Evolutionary conservation across 768 basidiomycete species (phyloP), one percentile per base, ranked within the genome.

Genomic region (Phylloporus rhodoxanthus): DNA sequence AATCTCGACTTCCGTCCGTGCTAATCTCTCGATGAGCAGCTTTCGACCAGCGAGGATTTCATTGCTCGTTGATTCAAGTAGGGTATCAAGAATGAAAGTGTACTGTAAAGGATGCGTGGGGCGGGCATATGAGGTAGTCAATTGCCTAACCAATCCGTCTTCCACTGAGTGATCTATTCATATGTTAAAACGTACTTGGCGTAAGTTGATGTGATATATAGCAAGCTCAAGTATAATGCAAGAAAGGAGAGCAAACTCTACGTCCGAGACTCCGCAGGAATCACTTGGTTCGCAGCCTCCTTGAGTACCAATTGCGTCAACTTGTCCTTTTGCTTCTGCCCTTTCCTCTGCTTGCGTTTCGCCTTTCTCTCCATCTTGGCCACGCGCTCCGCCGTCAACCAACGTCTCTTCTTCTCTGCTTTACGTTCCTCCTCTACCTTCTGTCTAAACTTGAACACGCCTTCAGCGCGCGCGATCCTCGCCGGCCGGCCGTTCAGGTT

Each of bases 391-490:
- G 58, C 54, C 0, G 68, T 70, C 43, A 70, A 61, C 75, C 73
- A 75, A 40, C 75, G 77, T 55, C 75, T 75, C 72, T 82, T 84
- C 69, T 77, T 74, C 63, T 80, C 75, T 43, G 75, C 79, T 54
- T 78, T 78, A 51, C 76, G 70, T 54, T 85, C 76, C 43, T 77
- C 74, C 50, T 77, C 74, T 48, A 88, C 51, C 54, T 72, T 72
- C 60, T 79, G 73, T 52, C 81, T 74, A 77, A 81, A 91, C 66
- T 82, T 87, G 73, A 80, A 89, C 30, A 75, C 75, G 42, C 85
- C 89, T 60, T 91, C 87, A 10, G 83, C 82, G 38, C 75, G 78
- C 3, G 84, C 86, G 51, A 85, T 82, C 55, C 74, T 72, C 49
- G 68, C 66, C 20, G 75, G 79, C 34, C 86, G 80, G 20, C 84